These are phyloP conservation scores for Venturia aucupariae DNA, from an alignment of 2,329 filamentous ascomycete genomes.

Conservation along the genomic window DNA sequence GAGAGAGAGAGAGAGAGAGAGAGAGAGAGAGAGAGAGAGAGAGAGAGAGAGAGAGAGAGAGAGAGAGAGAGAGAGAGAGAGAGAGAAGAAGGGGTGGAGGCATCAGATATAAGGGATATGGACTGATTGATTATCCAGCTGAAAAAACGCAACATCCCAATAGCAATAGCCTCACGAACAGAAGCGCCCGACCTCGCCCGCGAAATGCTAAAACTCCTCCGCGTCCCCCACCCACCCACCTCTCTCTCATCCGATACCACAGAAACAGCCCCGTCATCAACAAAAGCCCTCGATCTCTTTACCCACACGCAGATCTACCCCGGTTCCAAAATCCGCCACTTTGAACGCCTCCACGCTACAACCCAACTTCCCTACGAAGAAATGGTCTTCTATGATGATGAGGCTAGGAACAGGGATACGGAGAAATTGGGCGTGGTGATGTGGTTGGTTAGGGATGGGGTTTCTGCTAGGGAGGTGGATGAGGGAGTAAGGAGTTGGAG, in stretches of 20 bases:
- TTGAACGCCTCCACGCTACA: conserved; percentile 60
- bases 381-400: conserved; percentile 95
- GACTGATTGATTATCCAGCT: background rate
- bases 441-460: conserved; percentile 69
- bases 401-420: conserved; percentile 77
- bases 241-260: conserved; percentile 17
- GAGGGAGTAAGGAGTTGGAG: conserved; percentile 74
- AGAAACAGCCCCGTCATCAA: conserved; percentile 21
- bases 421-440: conserved; percentile 74
- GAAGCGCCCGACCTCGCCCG: conserved; percentile 68
- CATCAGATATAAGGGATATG: background rate
- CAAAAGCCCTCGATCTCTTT: conserved; percentile 43
- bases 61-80: background rate
- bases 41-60: background rate
- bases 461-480: conserved; percentile 69
- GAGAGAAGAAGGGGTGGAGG: background rate
- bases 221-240: conserved; percentile 36
- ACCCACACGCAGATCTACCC: conserved; percentile 57
- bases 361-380: conserved; percentile 67
- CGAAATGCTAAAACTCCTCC: conserved; percentile 69
- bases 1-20: background rate
- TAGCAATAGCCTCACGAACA: conserved; percentile 76
- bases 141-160: conserved; percentile 36
- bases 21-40: background rate
- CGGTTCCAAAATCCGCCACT: conserved; percentile 76